Evolutionary conservation across 805 yeast species (phyloP).

Genomic region (Diddensiella transvaalensis): DNA sequence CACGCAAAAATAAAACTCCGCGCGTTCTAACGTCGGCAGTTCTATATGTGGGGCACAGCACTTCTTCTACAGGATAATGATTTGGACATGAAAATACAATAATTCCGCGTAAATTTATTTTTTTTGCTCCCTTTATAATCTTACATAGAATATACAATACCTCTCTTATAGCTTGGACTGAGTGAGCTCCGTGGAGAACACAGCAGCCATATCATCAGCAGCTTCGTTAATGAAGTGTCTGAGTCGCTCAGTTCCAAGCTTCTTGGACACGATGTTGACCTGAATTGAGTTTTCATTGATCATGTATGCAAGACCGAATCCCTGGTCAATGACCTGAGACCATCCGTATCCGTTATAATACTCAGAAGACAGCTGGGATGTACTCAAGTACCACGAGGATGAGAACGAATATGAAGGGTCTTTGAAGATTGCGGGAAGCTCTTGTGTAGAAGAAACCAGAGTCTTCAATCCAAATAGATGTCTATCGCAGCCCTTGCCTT

Average conservation of each 20-base stretch:
- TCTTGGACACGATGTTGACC: slow-evolving; percentile 76
- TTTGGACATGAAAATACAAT: no score
- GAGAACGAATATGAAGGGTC: slow-evolving; percentile 79
- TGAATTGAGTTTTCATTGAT: slow-evolving; percentile 80
- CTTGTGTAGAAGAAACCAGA: slow-evolving; percentile 56
- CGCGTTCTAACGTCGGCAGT: no score
- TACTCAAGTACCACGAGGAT: slow-evolving; percentile 78
- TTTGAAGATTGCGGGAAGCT: slow-evolving; percentile 59
- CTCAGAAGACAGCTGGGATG: slow-evolving; percentile 85
- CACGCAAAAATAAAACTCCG: no score
- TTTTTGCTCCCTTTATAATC: no score
- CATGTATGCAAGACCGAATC: slow-evolving; percentile 93
- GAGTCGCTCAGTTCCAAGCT: slow-evolving; percentile 46
- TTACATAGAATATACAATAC: no score
- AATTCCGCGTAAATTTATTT: no score
- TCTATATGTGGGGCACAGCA: no score
- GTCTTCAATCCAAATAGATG: slow-evolving; percentile 87
- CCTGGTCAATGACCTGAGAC: slow-evolving; percentile 92
- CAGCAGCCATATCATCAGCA: slow-evolving; percentile 75
- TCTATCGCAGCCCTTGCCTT: slow-evolving; percentile 89
- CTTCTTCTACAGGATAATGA: no score
- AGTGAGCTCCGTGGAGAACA: slow-evolving; percentile 42
- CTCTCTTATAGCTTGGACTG: slow-evolving; percentile 37
- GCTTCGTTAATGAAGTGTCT: slow-evolving; percentile 68
- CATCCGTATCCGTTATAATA: slow-evolving; percentile 91